Conservation (phyloP, 306 rosid species). For the Fagus crenata region DNA sequence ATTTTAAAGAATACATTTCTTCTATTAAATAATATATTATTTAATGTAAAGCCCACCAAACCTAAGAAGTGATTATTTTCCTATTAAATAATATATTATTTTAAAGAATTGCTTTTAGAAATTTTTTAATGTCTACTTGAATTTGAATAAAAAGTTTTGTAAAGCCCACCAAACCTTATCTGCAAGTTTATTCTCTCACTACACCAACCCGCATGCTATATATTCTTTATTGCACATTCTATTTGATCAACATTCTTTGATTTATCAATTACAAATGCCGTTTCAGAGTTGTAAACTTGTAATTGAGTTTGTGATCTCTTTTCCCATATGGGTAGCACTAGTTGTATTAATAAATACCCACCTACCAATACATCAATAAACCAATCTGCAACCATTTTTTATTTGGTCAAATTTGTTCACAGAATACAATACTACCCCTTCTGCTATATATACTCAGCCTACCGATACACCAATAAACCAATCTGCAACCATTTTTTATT, state of each 20-base stretch:
- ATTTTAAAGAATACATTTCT: too few relatives aligned
- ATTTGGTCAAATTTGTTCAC: neutral
- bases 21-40: too few relatives aligned
- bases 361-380: too few relatives aligned
- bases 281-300: neutral
- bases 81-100: too few relatives aligned
- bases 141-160: neutral
- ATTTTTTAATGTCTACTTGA: neutral
- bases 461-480: neutral
- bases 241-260: neutral
- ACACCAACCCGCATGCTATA: neutral
- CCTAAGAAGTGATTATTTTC: too few relatives aligned
- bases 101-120: too few relatives aligned
- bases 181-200: neutral
- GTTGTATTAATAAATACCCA: too few relatives aligned
- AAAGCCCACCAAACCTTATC: neutral
- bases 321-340: too few relatives aligned
- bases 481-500: neutral
- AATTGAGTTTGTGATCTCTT: neutral
- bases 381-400: neutral
- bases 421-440: neutral
- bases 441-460: neutral
- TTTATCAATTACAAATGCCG: neutral
- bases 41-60: too few relatives aligned
- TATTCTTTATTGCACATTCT: neutral